These are phyloP conservation scores for Tephrocybe sp. DNA, from an alignment of 768 basidiomycete genomes.

Conservation along the genomic window DNA sequence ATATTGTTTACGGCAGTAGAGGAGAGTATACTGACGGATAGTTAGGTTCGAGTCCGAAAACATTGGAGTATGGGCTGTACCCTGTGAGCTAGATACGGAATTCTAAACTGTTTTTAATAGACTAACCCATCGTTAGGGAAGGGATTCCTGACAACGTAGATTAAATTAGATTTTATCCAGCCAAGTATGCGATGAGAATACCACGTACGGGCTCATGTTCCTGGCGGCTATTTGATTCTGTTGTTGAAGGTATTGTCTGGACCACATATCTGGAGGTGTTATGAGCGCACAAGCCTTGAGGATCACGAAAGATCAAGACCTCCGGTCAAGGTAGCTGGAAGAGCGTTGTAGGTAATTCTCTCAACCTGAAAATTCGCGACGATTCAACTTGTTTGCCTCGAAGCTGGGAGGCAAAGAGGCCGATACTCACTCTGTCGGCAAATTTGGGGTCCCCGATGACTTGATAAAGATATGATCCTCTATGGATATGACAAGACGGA, in stretches of 20 bases:
- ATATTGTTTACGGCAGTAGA: background rate
- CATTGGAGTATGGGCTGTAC: constrained; percentile 40
- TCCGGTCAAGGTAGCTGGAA: constrained; percentile 46
- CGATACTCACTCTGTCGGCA: constrained; percentile 17
- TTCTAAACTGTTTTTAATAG: constrained; percentile 17
- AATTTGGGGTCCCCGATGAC: constrained; percentile 44
- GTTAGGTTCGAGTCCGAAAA: constrained; percentile 46
- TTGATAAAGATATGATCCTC: constrained; percentile 55
- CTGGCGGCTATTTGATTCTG: constrained; percentile 55
- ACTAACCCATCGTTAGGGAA: constrained; percentile 51
- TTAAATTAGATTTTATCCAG: background rate
- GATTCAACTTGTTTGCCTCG: no score
- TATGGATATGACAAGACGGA: constrained; percentile 16
- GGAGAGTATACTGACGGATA: constrained; percentile 34
- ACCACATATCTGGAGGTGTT: constrained; percentile 49
- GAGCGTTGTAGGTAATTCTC: constrained; percentile 47
- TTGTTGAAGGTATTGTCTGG: constrained; percentile 56
- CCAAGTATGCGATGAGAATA: background rate
- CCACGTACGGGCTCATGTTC: constrained; percentile 49
- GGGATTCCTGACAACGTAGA: constrained; percentile 36
- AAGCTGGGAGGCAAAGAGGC: no score
- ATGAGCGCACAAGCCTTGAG: background rate
- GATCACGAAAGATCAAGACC: constrained; percentile 27
- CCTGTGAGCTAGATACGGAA: constrained; percentile 3
- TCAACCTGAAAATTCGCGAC: constrained; percentile 38